Conservation (phyloP, 129 eudicot species). For the Ambrosia trifida region DNA sequence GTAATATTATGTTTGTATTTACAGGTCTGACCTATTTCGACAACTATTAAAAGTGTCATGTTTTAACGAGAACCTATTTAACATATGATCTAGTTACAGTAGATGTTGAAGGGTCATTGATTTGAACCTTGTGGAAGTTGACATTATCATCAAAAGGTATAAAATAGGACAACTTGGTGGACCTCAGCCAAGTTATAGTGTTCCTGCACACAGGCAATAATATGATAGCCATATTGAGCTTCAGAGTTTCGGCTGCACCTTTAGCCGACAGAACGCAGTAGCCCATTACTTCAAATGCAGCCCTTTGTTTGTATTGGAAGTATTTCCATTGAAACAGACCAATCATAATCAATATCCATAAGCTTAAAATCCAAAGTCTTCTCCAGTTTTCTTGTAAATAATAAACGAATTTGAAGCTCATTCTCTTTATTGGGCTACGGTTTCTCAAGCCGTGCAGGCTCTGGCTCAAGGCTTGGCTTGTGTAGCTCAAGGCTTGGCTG, state of each 20-base stretch:
- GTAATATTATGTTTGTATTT: not conserved
- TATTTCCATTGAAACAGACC: constrained; percentile 87
- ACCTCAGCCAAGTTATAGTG: constrained; percentile 93
- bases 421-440: constrained; percentile 51
- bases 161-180: constrained; percentile 57
- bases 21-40: not conserved
- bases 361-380: constrained; percentile 75
- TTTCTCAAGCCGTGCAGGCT: constrained; percentile 79
- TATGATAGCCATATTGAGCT: constrained; percentile 89
- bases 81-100: not conserved
- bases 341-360: constrained; percentile 79
- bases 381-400: constrained; percentile 82
- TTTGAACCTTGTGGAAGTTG: constrained; percentile 88
- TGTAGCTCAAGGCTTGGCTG: constrained; percentile 97
- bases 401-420: constrained; percentile 63
- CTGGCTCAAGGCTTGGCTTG: constrained; percentile 98
- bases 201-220: constrained; percentile 94
- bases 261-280: constrained; percentile 90
- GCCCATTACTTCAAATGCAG: constrained; percentile 86
- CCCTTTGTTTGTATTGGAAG: constrained; percentile 69
- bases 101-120: constrained; percentile 2
- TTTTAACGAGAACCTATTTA: not conserved
- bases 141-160: constrained; percentile 95
- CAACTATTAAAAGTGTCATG: not conserved
- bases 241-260: constrained; percentile 98